These are phyloP conservation scores for Gaultheria prostrata DNA, from an alignment of 148 eudicot genomes.

Conservation along the genomic window DNA sequence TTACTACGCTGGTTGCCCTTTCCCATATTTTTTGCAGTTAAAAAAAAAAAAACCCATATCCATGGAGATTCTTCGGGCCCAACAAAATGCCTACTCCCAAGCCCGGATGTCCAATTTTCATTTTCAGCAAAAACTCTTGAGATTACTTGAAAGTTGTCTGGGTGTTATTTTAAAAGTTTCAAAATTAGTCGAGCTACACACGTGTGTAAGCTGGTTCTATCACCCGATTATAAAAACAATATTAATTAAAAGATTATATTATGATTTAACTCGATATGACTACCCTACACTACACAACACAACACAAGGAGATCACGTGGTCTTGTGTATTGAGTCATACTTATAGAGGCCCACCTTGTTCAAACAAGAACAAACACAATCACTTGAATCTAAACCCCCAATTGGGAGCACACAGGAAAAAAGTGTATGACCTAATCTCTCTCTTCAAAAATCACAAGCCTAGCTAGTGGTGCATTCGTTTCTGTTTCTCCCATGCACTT, in stretches of 20 bases:
- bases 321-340: constrained; percentile 37
- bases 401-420: neutral
- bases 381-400: constrained; percentile 49
- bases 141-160: neutral
- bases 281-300: neutral
- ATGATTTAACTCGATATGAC: neutral
- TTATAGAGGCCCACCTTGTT: constrained; percentile 54
- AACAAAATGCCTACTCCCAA: too few species aligned
- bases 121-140: neutral
- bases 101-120: too few species aligned
- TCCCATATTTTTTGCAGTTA: too few species aligned
- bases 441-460: constrained; percentile 13
- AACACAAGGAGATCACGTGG: constrained; percentile 44
- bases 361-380: constrained; percentile 42
- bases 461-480: constrained; percentile 22
- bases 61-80: too few species aligned
- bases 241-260: neutral
- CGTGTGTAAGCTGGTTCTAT: neutral
- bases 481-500: constrained; percentile 40
- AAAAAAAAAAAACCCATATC: too few species aligned
- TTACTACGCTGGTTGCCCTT: too few species aligned
- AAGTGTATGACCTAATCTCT: neutral
- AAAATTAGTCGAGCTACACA: neutral
- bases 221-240: neutral
- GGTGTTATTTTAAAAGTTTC: neutral